Percentiles rank a stretch among this genome's conserved stretches.
Conservation (phyloP, 176 grass and related monocot species). For the Phoenix dactylifera region DNA sequence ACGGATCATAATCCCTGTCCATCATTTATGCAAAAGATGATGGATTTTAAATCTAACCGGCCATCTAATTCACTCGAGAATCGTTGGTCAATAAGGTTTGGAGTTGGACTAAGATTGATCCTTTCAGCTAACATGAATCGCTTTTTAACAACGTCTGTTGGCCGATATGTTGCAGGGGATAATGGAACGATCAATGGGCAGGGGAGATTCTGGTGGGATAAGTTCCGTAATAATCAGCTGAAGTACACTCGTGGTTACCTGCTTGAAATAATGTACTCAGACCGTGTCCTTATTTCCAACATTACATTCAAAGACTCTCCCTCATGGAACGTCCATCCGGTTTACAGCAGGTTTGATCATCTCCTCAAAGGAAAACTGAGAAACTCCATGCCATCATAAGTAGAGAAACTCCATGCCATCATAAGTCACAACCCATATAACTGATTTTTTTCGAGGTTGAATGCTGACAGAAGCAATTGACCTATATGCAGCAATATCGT, state of each 20-base stretch:
- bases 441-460: not conserved
- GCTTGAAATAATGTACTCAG: constrained; percentile 60
- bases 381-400: too few relatives aligned
- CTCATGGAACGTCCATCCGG: constrained; percentile 84
- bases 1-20: too few relatives aligned
- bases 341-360: constrained; percentile 70
- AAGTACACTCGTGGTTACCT: constrained; percentile 77
- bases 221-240: constrained; percentile 57
- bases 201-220: constrained; percentile 86
- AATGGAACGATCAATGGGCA: constrained; percentile 92
- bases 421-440: too few relatives aligned
- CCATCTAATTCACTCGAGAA: too few relatives aligned
- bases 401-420: too few relatives aligned
- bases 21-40: too few relatives aligned
- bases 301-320: constrained; percentile 68
- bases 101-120: too few relatives aligned
- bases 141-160: not conserved
- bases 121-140: too few relatives aligned
- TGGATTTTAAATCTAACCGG: too few relatives aligned
- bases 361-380: too few relatives aligned
- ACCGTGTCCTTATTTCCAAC: constrained; percentile 65
- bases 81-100: too few relatives aligned
- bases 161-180: constrained; percentile 28
- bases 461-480: not conserved
- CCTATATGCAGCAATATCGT: constrained; percentile 47